Conservation (phyloP, 2,329 filamentous ascomycete genomes). For the Parastagonospora nodorum region DNA sequence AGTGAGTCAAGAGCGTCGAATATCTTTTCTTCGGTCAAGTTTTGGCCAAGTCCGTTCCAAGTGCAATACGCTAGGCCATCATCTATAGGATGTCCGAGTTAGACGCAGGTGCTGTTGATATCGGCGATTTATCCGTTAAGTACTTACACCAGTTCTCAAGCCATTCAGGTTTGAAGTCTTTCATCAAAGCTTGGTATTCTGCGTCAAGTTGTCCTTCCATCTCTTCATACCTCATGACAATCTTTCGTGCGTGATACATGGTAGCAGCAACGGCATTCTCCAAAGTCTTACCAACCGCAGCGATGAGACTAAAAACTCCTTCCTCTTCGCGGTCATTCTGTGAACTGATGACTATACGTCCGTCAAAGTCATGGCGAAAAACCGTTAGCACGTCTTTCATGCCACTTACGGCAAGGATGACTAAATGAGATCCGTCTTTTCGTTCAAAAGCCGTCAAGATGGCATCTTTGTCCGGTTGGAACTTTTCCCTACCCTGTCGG, state of each 20-base stretch:
- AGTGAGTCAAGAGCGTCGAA: slow-evolving; percentile 74
- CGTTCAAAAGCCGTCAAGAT: slow-evolving; percentile 79
- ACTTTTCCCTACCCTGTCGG: slow-evolving; percentile 73
- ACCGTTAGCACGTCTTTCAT: slow-evolving; percentile 71
- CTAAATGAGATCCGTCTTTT: slow-evolving; percentile 72
- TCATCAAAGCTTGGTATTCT: slow-evolving; percentile 54
- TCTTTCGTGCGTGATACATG: slow-evolving; percentile 82
- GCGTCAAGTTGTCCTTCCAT: slow-evolving; percentile 51
- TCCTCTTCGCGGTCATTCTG: slow-evolving; percentile 68
- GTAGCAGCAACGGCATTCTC: slow-evolving; percentile 78
- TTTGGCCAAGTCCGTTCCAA: slow-evolving; percentile 90
- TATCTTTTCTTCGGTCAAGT: slow-evolving; percentile 80
- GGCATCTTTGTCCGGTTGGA: slow-evolving; percentile 76
- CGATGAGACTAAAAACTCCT: slow-evolving; percentile 66
- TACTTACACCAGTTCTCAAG: slow-evolving; percentile 73
- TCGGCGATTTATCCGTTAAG: neutral
- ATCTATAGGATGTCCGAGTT: slow-evolving; percentile 41
- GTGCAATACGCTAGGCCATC: slow-evolving; percentile 95
- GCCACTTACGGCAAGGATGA: slow-evolving; percentile 78
- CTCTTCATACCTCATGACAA: slow-evolving; percentile 57
- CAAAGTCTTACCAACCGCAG: slow-evolving; percentile 72
- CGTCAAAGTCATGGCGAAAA: slow-evolving; percentile 68
- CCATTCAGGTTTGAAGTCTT: slow-evolving; percentile 67
- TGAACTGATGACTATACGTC: slow-evolving; percentile 70
- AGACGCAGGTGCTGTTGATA: neutral